These are phyloP conservation scores for Hypoxylon sp. DNA, from an alignment of 2,329 filamentous ascomycete genomes.

Conservation along the genomic window DNA sequence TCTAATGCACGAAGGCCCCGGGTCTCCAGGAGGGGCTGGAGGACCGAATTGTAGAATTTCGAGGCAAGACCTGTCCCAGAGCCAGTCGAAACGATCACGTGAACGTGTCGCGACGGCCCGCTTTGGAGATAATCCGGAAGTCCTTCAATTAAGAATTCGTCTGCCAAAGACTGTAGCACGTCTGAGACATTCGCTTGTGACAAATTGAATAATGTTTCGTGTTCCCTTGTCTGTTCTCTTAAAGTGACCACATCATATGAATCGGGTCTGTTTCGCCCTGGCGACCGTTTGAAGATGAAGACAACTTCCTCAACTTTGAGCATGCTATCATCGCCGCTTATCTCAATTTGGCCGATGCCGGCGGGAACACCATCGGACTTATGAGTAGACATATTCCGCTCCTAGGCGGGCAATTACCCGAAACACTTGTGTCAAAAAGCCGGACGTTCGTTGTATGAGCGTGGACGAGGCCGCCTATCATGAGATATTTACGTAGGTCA, in stretches of 20 bases:
- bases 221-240: constrained; percentile 50
- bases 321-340: constrained; percentile 4
- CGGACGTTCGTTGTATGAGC: background rate
- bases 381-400: constrained; percentile 26
- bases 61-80: constrained; percentile 73
- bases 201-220: constrained; percentile 46
- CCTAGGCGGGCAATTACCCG: background rate
- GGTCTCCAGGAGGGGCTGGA: constrained; percentile 67
- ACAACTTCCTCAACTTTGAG: constrained; percentile 52
- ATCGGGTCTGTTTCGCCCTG: background rate
- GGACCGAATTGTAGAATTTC: constrained; percentile 65
- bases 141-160: constrained; percentile 53
- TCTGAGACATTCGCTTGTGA: constrained; percentile 49
- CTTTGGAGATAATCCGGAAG: constrained; percentile 56
- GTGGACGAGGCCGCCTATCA: background rate
- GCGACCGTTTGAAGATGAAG: constrained; percentile 43
- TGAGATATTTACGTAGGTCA: background rate
- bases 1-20: constrained; percentile 54
- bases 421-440: background rate
- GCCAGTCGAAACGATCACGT: constrained; percentile 75
- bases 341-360: constrained; percentile 11
- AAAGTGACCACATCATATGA: constrained; percentile 57
- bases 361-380: constrained; percentile 15
- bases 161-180: constrained; percentile 55
- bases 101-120: constrained; percentile 54